Evolutionary conservation across 2,329 filamentous ascomycete genomes (phyloP).

Genomic region (Fusarium protoensiforme): DNA sequence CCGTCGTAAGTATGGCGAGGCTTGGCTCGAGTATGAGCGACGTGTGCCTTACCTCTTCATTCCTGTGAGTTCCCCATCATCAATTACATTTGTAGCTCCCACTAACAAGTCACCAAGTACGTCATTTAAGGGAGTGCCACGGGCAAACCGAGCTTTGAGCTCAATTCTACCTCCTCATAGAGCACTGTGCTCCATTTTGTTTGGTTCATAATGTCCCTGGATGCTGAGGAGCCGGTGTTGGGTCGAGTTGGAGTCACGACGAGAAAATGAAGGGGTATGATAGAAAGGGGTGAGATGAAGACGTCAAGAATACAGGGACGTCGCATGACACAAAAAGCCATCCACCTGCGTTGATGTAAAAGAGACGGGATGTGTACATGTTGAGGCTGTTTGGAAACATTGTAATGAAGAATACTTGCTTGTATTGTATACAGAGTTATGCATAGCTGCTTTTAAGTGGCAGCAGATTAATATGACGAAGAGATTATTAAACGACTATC

Average conservation of each 20-base stretch:
- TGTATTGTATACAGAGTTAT: background rate
- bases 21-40: slow-evolving; percentile 83
- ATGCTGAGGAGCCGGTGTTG: background rate
- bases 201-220: background rate
- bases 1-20: slow-evolving; percentile 82
- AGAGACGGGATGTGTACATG: background rate
- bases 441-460: background rate
- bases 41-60: slow-evolving; percentile 87
- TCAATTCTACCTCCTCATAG: background rate
- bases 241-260: background rate
- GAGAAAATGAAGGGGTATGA: background rate
- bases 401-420: slow-evolving; percentile 21
- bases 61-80: slow-evolving; percentile 58
- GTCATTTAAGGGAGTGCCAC: slow-evolving; percentile 50
- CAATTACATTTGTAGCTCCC: background rate
- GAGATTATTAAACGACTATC: background rate
- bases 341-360: background rate
- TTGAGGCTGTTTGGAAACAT: background rate
- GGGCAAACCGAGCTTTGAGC: background rate
- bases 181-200: background rate
- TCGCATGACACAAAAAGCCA: slow-evolving; percentile 7
- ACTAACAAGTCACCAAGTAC: slow-evolving; percentile 48
- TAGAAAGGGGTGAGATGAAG: slow-evolving; percentile 1
- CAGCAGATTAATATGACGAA: background rate
- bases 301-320: slow-evolving; percentile 26